Conservation (phyloP, 495 filamentous ascomycete genomes). For the Cercophora samala region DNA sequence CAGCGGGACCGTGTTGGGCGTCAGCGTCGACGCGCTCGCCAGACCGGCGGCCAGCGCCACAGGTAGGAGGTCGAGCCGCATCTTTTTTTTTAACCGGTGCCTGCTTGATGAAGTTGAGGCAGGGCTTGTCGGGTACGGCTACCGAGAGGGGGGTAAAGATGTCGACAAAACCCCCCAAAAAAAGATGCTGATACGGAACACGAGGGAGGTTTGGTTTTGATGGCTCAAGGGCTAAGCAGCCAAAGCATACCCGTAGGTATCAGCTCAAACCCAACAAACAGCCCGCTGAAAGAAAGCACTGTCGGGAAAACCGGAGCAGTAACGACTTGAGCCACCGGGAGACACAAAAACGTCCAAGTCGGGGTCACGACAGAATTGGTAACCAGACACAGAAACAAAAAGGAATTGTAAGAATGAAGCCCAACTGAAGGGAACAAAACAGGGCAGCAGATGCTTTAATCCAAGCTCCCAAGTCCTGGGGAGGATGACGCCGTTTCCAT, state of each 20-base stretch:
- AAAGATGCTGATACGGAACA: background rate
- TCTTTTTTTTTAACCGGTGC: slow-evolving; percentile 13
- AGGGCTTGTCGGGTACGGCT: background rate
- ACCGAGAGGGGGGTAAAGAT: slow-evolving; percentile 5
- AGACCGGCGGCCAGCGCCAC: slow-evolving; percentile 38
- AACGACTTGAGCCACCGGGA: background rate
- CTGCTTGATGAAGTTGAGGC: background rate
- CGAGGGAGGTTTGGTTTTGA: background rate
- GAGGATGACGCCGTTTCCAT: slow-evolving; percentile 9
- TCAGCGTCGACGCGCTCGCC: slow-evolving; percentile 50
- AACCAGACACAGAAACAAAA: background rate
- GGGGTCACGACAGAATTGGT: background rate
- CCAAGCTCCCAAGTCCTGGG: background rate
- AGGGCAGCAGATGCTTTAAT: background rate
- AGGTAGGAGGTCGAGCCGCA: slow-evolving; percentile 31
- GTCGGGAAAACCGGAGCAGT: background rate
- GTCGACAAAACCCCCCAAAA: background rate
- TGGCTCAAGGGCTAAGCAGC: no score
- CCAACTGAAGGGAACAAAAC: background rate
- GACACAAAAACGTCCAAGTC: background rate
- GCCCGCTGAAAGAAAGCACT: background rate
- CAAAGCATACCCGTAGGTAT: no score
- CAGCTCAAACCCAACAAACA: background rate
- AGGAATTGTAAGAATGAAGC: background rate
- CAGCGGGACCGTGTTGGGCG: slow-evolving; percentile 81